Evolutionary conservation across 2,329 filamentous ascomycete species (phyloP).

Genomic region (Cucurbitaria berberidis): DNA sequence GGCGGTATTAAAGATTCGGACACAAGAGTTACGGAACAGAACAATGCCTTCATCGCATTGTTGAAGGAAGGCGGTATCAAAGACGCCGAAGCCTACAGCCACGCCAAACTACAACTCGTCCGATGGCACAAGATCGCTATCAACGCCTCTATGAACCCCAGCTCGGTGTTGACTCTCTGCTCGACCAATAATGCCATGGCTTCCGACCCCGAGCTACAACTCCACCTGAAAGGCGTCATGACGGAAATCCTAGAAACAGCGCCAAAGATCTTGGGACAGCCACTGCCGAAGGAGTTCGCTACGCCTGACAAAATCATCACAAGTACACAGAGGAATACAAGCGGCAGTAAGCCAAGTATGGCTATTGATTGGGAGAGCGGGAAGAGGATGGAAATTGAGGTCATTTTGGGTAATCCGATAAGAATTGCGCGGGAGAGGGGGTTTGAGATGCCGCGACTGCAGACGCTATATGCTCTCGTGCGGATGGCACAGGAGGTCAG

Average conservation of each 20-base stretch:
- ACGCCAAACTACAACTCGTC: slow-evolving; percentile 71
- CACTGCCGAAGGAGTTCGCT: slow-evolving; percentile 66
- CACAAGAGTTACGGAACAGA: slow-evolving; percentile 51
- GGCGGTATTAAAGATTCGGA: slow-evolving; percentile 27
- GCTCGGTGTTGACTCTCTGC: slow-evolving; percentile 70
- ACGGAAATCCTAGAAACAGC: slow-evolving; percentile 70
- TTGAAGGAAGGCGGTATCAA: slow-evolving; percentile 67
- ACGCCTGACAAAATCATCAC: slow-evolving; percentile 66
- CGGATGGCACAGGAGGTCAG: slow-evolving; percentile 65
- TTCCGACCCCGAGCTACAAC: slow-evolving; percentile 65
- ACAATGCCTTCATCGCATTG: slow-evolving; percentile 60
- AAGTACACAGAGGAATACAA: slow-evolving; percentile 67
- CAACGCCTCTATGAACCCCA: slow-evolving; percentile 77
- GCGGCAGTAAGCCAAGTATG: slow-evolving; percentile 68
- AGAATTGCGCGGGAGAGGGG: slow-evolving; percentile 67
- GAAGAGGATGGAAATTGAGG: slow-evolving; percentile 72
- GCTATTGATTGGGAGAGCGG: slow-evolving; percentile 72
- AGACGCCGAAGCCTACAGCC: slow-evolving; percentile 69
- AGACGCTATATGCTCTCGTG: slow-evolving; percentile 70
- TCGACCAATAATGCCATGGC: slow-evolving; percentile 71
- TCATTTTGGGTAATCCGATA: slow-evolving; percentile 74
- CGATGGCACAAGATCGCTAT: slow-evolving; percentile 80
- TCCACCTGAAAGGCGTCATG: slow-evolving; percentile 71
- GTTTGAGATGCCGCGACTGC: slow-evolving; percentile 69
- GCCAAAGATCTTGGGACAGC: slow-evolving; percentile 66